Percentiles rank a stretch among this genome's conserved stretches.
phyloP scores from a whole-genome alignment of 371 early-diverging fungal species.

The Mucor saturninus region DNA sequence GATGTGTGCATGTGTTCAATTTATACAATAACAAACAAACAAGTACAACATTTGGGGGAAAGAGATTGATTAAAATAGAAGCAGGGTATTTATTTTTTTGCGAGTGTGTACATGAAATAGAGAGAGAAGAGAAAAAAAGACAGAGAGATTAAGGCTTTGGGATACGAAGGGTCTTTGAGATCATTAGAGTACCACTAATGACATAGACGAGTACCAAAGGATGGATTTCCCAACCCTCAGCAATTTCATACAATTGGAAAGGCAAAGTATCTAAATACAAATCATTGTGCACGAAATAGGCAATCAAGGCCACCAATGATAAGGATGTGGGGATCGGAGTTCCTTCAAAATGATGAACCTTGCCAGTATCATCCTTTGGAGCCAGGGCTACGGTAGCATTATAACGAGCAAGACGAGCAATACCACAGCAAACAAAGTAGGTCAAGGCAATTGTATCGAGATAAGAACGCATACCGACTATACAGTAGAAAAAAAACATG shows the following conservation, averaged over 20 bases:
- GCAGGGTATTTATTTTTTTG: no score
- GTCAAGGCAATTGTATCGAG: conserved; percentile 78
- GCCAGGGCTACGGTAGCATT: conserved; percentile 85
- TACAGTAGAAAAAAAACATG: neutral
- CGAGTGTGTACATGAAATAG: neutral
- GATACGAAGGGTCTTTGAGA: conserved; percentile 71
- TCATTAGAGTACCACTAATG: conserved; percentile 82
- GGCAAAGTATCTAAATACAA: conserved; percentile 57
- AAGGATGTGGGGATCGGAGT: conserved; percentile 89
- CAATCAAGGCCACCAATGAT: conserved; percentile 68
- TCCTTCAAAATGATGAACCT: conserved; percentile 87
- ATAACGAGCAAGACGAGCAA: conserved; percentile 87
- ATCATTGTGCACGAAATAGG: conserved; percentile 66
- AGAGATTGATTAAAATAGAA: no score
- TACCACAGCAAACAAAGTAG: conserved; percentile 89
- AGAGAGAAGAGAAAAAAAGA: neutral
- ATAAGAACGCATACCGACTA: conserved; percentile 82
- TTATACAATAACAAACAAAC: no score
- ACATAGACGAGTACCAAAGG: conserved; percentile 80
- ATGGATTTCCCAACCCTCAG: conserved; percentile 65
- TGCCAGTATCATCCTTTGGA: conserved; percentile 79
- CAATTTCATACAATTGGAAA: conserved; percentile 45
- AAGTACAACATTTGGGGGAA: no score
- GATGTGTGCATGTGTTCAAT: no score
- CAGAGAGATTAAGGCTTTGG: conserved; percentile 60